Conservation (phyloP, 1,284 basidiomycete genomes). For the Gomphus bonarii region DNA sequence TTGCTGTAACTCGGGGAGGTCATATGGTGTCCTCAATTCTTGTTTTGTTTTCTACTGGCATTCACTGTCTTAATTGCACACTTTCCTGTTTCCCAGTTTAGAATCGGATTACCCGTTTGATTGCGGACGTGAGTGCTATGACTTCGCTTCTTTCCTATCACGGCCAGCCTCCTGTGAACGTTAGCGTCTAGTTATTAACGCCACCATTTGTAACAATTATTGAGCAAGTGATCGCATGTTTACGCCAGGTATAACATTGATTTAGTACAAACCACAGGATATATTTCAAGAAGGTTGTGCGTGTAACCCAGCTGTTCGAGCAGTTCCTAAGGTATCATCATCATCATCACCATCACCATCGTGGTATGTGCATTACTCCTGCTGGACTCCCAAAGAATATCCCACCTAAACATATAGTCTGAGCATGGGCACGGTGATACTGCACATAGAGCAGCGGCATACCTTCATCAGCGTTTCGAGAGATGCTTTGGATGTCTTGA, state of each 20-base stretch:
- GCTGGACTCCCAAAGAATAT: background rate
- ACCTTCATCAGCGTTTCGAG: slow-evolving; percentile 71
- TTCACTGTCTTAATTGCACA: background rate
- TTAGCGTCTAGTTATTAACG: too few species aligned
- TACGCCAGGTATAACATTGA: too few species aligned
- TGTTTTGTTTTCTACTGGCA: background rate
- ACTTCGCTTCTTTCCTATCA: too few species aligned
- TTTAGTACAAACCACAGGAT: too few species aligned
- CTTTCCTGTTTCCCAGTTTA: background rate
- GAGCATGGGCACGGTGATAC: too few species aligned
- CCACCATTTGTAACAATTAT: too few species aligned
- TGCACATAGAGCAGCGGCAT: slow-evolving; percentile 14
- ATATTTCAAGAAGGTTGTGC: background rate
- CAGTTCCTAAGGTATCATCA: background rate
- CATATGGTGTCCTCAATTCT: background rate
- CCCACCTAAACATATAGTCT: background rate
- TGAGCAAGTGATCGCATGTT: too few species aligned
- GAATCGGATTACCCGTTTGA: too few species aligned
- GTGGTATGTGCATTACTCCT: background rate
- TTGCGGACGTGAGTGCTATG: too few species aligned
- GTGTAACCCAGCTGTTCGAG: background rate
- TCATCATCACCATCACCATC: too few species aligned
- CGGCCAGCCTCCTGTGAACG: too few species aligned
- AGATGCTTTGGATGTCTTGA: slow-evolving; percentile 42
- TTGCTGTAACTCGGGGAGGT: too few species aligned